Base-by-base conservation (phyloP, 2,329 filamentous ascomycete genomes). In the Aspergillus flavus region DNA sequence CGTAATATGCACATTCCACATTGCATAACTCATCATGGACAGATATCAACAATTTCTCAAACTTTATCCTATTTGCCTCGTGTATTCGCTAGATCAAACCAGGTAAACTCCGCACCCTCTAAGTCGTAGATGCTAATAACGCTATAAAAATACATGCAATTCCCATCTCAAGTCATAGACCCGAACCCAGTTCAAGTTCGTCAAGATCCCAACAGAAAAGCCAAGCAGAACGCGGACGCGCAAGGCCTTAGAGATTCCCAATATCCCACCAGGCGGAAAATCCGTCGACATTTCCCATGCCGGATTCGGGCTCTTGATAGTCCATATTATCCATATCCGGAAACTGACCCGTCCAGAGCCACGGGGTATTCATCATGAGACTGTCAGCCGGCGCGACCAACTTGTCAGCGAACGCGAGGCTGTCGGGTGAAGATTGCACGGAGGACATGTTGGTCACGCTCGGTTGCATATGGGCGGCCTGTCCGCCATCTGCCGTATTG, bases 401-500 rank as follows among this genome's bases (percentile, higher is more conserved):
- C 53, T 68, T 71, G 12, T 76, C 73, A 21, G 63, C 68, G 3
- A 65, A 30, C 0, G 45, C 39, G 7, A 61, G 55, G 14, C 58
- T 58, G 3, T 56, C 45, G 5, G 59, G 61, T 1, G 59, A 19
- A 21, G 59, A 54, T 2, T 60, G 50, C 12, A 60, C 58, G 1
- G 63, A 60, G 2, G 63, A 53, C 3, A 55, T 57, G 3, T 64
- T 64, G 10, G 64, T 39, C 28, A 60, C 41, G 16, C 64, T 62
- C 3, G 73, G 69, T 23, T 73, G 72, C 9, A 82, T 80, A 0
- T 83, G 83, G 1, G 80, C 82, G 11, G 82, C 81, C 59, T 83
- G 82, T 0, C 83, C 83, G 11, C 83, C 83, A 61, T 85, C 82
- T 3, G 82, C 78, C 0, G 82, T 84, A 65, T 85, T 83, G 53